A percentile compares a stretch with the other conserved stretches of the same genome.
phyloP scores from a whole-genome alignment of 208 protist species.

The Crithidia acanthocephali region DNA sequence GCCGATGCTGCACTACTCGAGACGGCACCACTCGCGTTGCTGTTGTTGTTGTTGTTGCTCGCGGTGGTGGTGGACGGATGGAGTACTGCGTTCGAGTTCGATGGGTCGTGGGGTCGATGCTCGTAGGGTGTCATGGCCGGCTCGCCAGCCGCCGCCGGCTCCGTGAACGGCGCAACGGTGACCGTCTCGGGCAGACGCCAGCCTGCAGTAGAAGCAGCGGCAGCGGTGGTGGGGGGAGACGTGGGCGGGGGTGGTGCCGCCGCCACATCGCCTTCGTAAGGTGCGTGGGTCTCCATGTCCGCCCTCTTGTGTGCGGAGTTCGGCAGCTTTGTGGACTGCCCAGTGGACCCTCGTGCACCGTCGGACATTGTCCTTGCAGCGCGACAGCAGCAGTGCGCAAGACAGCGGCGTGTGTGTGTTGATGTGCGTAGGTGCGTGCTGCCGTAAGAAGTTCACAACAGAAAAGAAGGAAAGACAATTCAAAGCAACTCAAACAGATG shows the following conservation, averaged over 20 bases:
- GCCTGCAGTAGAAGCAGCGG: background rate
- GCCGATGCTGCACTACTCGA: background rate
- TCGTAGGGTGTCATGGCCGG: background rate
- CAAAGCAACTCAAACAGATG: no score
- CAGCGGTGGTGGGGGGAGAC: background rate
- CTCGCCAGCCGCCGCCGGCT: conserved; percentile 1
- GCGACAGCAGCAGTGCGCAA: no score
- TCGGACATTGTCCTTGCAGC: conserved; percentile 21
- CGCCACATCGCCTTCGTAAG: conserved; percentile 19
- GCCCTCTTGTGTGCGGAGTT: background rate
- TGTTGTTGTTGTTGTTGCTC: background rate
- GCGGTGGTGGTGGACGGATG: background rate
- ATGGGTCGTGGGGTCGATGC: background rate
- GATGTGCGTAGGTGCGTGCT: no score
- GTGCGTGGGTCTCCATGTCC: conserved; percentile 21
- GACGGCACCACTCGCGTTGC: background rate
- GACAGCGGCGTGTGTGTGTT: no score
- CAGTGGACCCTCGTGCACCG: background rate
- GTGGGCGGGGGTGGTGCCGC: background rate
- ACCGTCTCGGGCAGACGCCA: conserved; percentile 8
- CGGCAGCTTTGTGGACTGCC: background rate
- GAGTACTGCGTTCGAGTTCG: no score
- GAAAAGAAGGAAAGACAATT: no score
- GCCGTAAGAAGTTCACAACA: no score
- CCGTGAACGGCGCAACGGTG: background rate